A percentile compares a stretch with the other conserved stretches of the same genome.
Evolutionary conservation across 1,139 yeast species (phyloP).

Genomic region (Suhomyces bolitotheri): DNA sequence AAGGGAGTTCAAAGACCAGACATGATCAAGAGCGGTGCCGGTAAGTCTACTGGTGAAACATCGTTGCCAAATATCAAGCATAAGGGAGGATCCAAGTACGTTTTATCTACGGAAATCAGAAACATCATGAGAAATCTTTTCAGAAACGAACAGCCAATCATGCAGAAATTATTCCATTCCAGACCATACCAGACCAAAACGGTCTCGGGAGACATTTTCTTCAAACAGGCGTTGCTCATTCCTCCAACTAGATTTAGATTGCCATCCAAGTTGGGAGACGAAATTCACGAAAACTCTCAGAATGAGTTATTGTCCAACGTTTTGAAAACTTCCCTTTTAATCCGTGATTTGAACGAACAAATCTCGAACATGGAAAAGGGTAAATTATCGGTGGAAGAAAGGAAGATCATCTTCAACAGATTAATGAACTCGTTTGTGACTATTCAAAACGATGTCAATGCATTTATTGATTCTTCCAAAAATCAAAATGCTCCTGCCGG

Average conservation of each 20-base stretch:
- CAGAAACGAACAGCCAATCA: conserved; percentile 61
- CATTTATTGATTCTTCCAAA: conserved; percentile 88
- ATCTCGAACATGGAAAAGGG: conserved; percentile 65
- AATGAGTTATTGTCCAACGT: conserved; percentile 83
- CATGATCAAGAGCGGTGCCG: conserved; percentile 46
- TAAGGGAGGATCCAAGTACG: conserved; percentile 76
- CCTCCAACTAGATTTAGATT: conserved; percentile 97
- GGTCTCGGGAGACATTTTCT: conserved; percentile 84
- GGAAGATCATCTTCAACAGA: conserved; percentile 78
- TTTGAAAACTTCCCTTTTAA: conserved; percentile 74
- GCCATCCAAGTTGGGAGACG: conserved; percentile 96
- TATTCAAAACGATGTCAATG: conserved; percentile 92
- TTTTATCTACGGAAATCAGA: conserved; percentile 83
- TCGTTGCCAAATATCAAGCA: conserved; percentile 49
- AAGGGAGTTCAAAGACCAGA: conserved; percentile 77
- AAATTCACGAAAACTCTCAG: conserved; percentile 90
- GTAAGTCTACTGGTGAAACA: conserved; percentile 15
- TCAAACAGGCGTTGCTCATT: conserved; percentile 81
- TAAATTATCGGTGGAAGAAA: conserved; percentile 57
- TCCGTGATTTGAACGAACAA: conserved; percentile 86
- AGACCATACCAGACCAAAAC: conserved; percentile 58
- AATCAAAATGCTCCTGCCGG: conserved; percentile 73
- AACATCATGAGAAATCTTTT: conserved; percentile 76
- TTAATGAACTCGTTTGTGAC: conserved; percentile 95
- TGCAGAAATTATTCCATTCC: conserved; percentile 71